Evolutionary conservation across 176 grass and related monocot species (phyloP).

Genomic region (Zizania latifolia): DNA sequence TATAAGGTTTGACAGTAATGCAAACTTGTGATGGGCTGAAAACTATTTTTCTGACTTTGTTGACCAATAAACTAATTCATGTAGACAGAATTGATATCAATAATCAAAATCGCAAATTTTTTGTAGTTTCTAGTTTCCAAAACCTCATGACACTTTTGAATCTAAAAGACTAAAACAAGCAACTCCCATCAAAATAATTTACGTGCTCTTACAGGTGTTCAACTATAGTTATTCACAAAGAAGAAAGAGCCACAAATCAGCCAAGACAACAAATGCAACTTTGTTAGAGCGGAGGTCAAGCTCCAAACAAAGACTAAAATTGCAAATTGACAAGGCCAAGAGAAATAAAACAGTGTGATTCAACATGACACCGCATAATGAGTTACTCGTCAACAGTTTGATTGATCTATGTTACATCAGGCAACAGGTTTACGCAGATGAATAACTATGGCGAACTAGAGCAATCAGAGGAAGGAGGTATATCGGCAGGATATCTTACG

Average conservation of each 20-base stretch:
- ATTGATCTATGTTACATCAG: neutral
- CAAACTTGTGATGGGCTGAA: neutral
- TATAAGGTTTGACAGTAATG: neutral
- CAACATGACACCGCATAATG: neutral
- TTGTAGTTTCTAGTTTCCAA: neutral
- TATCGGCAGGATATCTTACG: slow-evolving; percentile 25
- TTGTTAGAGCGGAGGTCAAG: neutral
- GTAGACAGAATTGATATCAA: neutral
- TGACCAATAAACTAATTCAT: neutral
- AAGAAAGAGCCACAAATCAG: neutral
- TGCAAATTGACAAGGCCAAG: neutral
- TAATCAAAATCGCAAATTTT: neutral
- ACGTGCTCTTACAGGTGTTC: neutral
- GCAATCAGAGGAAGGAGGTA: neutral
- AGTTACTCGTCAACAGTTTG: neutral
- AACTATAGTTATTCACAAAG: neutral
- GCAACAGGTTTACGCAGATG: neutral
- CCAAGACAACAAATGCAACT: neutral
- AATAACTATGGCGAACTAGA: neutral
- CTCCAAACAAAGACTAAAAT: neutral
- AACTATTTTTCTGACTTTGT: neutral
- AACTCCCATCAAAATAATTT: neutral
- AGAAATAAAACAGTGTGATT: neutral
- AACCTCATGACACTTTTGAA: neutral
- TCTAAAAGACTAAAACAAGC: neutral